phyloP scores from a whole-genome alignment of 305 asterid genomes.

The Ajuga reptans region DNA sequence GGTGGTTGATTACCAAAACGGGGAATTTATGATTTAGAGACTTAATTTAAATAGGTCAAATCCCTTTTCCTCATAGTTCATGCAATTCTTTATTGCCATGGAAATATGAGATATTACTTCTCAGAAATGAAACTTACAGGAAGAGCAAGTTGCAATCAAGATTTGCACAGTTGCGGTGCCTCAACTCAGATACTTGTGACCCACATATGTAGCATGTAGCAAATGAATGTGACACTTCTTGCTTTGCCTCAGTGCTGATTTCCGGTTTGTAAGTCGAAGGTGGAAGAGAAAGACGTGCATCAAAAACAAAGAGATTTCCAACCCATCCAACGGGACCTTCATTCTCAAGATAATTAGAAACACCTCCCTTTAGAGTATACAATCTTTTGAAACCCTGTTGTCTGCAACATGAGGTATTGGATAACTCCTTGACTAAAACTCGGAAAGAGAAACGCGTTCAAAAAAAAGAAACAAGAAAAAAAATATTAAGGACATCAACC shows the following conservation, averaged over 20 bases:
- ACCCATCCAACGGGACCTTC: constrained; percentile 83
- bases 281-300: constrained; percentile 83
- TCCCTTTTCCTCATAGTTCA: no score
- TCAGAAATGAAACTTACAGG: constrained; percentile 52
- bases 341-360: constrained; percentile 68
- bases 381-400: constrained; percentile 68
- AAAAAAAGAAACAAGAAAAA: not conserved
- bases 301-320: constrained; percentile 85
- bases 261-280: constrained; percentile 60
- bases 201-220: constrained; percentile 71
- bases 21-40: no score
- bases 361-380: constrained; percentile 76
- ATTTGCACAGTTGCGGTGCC: constrained; percentile 93
- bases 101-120: not conserved
- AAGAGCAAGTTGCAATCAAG: constrained; percentile 92
- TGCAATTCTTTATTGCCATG: not conserved
- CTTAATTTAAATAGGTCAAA: no score
- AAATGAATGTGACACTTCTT: constrained; percentile 39
- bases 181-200: constrained; percentile 60
- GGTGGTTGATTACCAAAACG: no score
- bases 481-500: constrained; percentile 35
- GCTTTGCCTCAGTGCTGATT: constrained; percentile 22
- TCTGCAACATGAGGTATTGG: constrained; percentile 32
- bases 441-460: not conserved
- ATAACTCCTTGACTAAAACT: not conserved